Base-by-base conservation (phyloP, 2,329 filamentous ascomycete genomes). In the Aspergillus spinulosporus region DNA sequence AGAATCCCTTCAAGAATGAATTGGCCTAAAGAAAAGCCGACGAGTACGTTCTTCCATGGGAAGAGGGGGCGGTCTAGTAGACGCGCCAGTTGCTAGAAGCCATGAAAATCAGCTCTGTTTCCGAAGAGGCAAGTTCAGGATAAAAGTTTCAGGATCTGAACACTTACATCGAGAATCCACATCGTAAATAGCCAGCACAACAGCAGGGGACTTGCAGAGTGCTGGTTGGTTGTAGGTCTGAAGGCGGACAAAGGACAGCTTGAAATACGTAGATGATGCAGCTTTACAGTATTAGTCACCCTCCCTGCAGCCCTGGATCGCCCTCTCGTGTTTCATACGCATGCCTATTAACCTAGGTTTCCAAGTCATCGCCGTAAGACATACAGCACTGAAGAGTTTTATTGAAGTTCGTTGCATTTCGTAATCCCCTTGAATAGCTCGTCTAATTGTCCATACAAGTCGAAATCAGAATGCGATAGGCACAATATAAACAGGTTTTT, bases 41-140 rank as follows among this genome's bases (percentile, higher is more conserved):
- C 84, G 68, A 99, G 92, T 67, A 99, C 86, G 73, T 86, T 89
- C 85, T 97, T 99, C 94, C 94, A 99, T 54, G 94, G 93, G 79
- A 97, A 96, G 70, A 90, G 81, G 57, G 93, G 92, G 70, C 90
- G 86, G 80, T 99, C 94, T 68, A 97, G 88, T 75, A 89, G 87
- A 74, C 85, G 85, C 71, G 91, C 90, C 65, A 97, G 86, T 80
- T 84, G 80, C 81, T 85, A 59, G 43, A 52, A 52, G 56, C 43
- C 57, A 59, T 60, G 50, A 49, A 46, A 48, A 21, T 48, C 52
- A 40, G 52, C 49, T 63, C 48, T 32, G 52, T 21, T 21, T 52
- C 52, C 37, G 21, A 7, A 4, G 14, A 36, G 36, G 14, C 31
- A n/a, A 43, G 8, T 4, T 56, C 48, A 36, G 15, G 6, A 5